Evolutionary conservation across 768 basidiomycete genomes (phyloP), one percentile per base, ranked within the genome.

Genomic region (Lactarius evosmus): DNA sequence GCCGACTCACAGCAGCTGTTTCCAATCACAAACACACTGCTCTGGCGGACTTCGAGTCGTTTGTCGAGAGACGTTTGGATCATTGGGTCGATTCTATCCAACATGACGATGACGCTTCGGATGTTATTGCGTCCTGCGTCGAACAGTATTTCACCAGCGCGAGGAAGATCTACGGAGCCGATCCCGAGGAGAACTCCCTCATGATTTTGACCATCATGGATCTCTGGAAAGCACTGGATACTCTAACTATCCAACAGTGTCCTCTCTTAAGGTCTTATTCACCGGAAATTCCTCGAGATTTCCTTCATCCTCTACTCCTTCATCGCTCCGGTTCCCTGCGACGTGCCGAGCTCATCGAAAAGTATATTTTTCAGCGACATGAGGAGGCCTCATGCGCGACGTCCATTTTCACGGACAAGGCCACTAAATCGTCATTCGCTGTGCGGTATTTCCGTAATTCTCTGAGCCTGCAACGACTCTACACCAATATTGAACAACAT

Each of bases 221-320:
- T 36, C 72, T 83, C 12, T 83, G 83, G 82, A 72, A 79, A 3
- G 78, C 76, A 0, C 4, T 41, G n/a, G 41, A 41, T 41, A 41
- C 7, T 0, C 9, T 41, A 7, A 1, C n/a, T 19, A 0, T 41
- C 41, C 41, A 0, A 41, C 41, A n/a, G 41, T 41, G 19, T 19
- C 41, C 41, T 41, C 41, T 41, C 17, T 3, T n/a, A 41, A 19
- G 3, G n/a, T 7, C n/a, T 41, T 41, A 41, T 41, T 41, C 41
- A n/a, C 41, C 41, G 7, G 41, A 41, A 41, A 9, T 41, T 19
- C 41, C 41, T 41, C n/a, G 9, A 41, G 41, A 41, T 0, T n/a
- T 41, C 8, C 19, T 41, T 4, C 41, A 41, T 4, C 41, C 41
- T 8, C 41, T 41, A 9, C 41, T 41, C 41, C 41, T 41, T 4